Percentiles rank a stretch among this genome's conserved stretches.
phyloP scores from a whole-genome alignment of 352 stramenopile genomes.

The Phytophthora cajani region DNA sequence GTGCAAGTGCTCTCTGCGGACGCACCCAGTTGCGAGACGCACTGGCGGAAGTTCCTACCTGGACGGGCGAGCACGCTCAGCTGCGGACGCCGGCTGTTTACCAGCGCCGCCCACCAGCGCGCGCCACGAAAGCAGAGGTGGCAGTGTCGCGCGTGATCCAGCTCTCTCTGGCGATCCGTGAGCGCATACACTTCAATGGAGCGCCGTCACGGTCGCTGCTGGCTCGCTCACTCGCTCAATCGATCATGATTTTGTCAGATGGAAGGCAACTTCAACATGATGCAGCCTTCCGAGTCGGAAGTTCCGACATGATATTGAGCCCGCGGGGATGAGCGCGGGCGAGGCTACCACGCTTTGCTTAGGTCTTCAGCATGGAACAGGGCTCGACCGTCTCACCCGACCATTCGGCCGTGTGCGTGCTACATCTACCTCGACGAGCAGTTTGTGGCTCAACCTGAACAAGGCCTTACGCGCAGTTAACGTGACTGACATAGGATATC shows the following conservation, averaged over 20 bases:
- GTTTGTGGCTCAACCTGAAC: too few species aligned
- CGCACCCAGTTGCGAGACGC: neutral
- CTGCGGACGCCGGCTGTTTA: conserved; percentile 4
- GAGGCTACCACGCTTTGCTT: neutral
- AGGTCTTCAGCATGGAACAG: neutral
- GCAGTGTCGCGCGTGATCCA: too few species aligned
- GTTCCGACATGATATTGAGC: conserved; percentile 14
- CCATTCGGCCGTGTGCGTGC: too few species aligned
- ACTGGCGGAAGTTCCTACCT: neutral
- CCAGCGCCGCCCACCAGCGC: neutral
- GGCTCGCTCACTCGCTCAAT: neutral
- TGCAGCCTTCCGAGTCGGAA: neutral
- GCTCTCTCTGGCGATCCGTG: conserved; percentile 1
- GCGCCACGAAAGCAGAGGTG: neutral
- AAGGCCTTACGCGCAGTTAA: too few species aligned
- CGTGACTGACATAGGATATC: too few species aligned
- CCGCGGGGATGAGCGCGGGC: neutral
- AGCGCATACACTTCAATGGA: neutral
- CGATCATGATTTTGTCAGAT: too few species aligned
- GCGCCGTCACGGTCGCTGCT: neutral
- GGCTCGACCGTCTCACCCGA: conserved; percentile 1
- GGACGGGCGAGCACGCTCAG: neutral
- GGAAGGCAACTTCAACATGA: conserved; percentile 29
- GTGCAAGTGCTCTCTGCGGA: neutral
- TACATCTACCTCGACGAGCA: too few species aligned